phyloP scores from a whole-genome alignment of 148 eudicot genomes.

The Vaccinium macrocarpon region DNA sequence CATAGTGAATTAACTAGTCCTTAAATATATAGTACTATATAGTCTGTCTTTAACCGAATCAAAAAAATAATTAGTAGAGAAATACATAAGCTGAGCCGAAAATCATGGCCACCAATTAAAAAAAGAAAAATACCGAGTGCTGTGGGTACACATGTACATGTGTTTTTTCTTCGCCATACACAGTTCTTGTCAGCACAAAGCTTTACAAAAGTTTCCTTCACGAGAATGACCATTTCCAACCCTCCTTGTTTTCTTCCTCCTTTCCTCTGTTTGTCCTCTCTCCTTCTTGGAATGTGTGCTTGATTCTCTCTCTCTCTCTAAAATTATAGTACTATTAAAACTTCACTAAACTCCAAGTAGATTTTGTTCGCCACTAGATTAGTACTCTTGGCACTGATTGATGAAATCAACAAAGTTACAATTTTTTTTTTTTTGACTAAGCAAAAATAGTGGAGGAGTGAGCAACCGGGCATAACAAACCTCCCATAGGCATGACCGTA shows the following conservation, averaged over 20 bases:
- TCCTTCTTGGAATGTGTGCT: constrained; percentile 57
- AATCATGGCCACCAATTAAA: too few relatives aligned
- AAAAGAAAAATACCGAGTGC: background rate
- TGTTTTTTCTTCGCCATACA: constrained; percentile 16
- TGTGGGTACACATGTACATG: constrained; percentile 13
- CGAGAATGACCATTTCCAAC: constrained; percentile 58
- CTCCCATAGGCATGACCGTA: too few relatives aligned
- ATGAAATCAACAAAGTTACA: constrained; percentile 10
- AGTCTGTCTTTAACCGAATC: too few relatives aligned
- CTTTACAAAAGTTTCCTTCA: constrained; percentile 41
- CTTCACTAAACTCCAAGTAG: constrained; percentile 1
- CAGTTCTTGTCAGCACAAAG: constrained; percentile 28
- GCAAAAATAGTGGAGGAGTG: too few relatives aligned
- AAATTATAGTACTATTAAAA: too few relatives aligned
- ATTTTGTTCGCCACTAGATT: background rate
- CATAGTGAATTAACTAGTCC: too few relatives aligned
- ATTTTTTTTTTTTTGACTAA: too few relatives aligned
- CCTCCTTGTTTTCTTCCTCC: constrained; percentile 30
- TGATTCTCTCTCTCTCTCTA: constrained; percentile 27
- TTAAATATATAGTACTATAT: too few relatives aligned
- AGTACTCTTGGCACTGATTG: background rate
- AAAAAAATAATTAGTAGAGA: too few relatives aligned
- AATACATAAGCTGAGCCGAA: too few relatives aligned
- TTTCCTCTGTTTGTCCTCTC: constrained; percentile 52
- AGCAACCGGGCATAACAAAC: too few relatives aligned